Percentiles rank a stretch among this genome's conserved stretches.
These are phyloP conservation scores for Astrothelium macrocarpum DNA, from an alignment of 495 filamentous ascomycete genomes.

Conservation along the genomic window DNA sequence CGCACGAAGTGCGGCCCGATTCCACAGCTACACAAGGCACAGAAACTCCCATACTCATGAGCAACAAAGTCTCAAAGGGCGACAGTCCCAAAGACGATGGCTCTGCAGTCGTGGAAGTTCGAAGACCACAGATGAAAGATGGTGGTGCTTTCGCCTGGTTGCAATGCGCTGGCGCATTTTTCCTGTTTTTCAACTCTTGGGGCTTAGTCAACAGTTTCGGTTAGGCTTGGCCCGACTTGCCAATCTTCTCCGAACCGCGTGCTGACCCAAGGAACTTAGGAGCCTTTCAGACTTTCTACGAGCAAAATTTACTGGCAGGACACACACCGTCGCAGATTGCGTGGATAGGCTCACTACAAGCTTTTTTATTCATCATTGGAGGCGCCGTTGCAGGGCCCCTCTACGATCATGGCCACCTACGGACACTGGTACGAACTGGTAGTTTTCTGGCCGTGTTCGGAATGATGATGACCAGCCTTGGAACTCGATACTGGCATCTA, in stretches of 20 bases:
- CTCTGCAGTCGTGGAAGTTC: background rate
- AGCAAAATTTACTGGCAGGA: conserved; percentile 32
- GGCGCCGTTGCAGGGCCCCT: conserved; percentile 32
- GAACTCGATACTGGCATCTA: conserved; percentile 53
- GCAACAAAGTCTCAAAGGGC: background rate
- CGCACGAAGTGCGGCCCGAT: background rate
- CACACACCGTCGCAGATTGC: conserved; percentile 39
- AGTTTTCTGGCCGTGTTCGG: conserved; percentile 55
- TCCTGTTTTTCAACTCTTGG: conserved; percentile 63
- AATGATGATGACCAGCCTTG: conserved; percentile 59
- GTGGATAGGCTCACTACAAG: conserved; percentile 49
- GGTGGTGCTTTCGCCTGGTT: conserved; percentile 59
- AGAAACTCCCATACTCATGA: background rate
- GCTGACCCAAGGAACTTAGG: conserved; percentile 40
- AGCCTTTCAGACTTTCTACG: conserved; percentile 73
- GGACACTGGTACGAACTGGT: conserved; percentile 33
- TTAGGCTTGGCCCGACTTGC: no score
- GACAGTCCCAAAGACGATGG: background rate
- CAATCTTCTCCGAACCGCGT: conserved; percentile 14
- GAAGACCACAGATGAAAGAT: conserved; percentile 26
- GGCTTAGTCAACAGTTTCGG: conserved; percentile 30
- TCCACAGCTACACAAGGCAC: background rate
- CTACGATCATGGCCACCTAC: conserved; percentile 26
- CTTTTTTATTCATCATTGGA: conserved; percentile 45
- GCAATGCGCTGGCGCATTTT: conserved; percentile 51